Evolutionary conservation across 1,284 basidiomycete species (phyloP), one percentile per base, ranked within the genome.

Genomic region (Hypsizygus ulmarius): DNA sequence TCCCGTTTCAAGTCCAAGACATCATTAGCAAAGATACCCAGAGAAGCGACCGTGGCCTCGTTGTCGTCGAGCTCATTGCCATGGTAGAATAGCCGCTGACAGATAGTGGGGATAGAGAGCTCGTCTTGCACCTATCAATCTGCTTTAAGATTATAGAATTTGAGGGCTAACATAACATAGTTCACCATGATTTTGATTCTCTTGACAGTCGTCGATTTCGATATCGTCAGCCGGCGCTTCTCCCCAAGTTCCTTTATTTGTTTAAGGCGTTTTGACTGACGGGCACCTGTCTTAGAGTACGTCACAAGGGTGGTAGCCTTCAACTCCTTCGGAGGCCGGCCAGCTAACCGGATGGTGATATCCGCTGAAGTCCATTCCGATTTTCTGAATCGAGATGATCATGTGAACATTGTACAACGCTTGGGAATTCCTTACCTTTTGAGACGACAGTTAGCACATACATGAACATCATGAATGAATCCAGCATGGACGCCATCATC

Each of bases 141-240:
- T 29, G 34, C 50, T 47, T 46, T 14, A 38, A 9, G 42, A 29
- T 35, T 46, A 16, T 25, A 30, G 15, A 25, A 27, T 18, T 35
- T 29, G 28, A 29, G 7, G 8, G 39, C 35, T 29, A 25, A 29
- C 14, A 18, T 2, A 19, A 18, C 15, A 6, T 27, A 33, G 61
- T 78, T 46, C 48, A 90, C 88, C 72, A 77, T 71, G 43, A 87
- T 62, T 62, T 90, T 90, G 55, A 92, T 78, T 8, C 89, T 86
- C 60, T 85, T 90, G 45, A 92, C 73, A 0, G 83, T 82, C 55
- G 78, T 88, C 14, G 67, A 63, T 61, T 86, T 89, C 33, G 70
- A 72, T 39, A 91, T 74, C 10, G 64, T 73, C 40, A 90, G 61
- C 52, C 66, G 75, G 43, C 69, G 70, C 48, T 71, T 68, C 55